Evolutionary conservation across 805 yeast species (phyloP).

Genomic region (Naumovozyma castellii): DNA sequence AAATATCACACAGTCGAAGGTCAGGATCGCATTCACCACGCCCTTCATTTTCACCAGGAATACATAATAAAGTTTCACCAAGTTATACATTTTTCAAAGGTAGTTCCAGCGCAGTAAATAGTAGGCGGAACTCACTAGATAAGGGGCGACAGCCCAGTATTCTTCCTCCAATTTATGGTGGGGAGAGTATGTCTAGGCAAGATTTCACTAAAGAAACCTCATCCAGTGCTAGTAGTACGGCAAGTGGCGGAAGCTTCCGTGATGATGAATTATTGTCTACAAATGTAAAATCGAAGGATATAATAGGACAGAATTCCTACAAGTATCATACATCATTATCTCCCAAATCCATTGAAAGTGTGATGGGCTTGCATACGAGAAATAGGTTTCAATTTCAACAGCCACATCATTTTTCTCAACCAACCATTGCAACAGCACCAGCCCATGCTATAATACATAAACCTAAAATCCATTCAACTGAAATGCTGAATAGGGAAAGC

Average conservation of each 20-base stretch:
- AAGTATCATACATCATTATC: constrained; percentile 11
- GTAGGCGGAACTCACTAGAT: constrained; percentile 13
- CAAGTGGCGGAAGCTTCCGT: background rate
- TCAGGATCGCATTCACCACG: constrained; percentile 30
- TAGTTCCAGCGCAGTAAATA: constrained; percentile 4
- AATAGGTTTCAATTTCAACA: constrained; percentile 21
- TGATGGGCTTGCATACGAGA: constrained; percentile 20
- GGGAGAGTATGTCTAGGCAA: constrained; percentile 2
- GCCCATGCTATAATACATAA: constrained; percentile 29
- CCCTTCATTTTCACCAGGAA: constrained; percentile 18
- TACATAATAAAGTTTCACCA: background rate
- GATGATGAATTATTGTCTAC: background rate
- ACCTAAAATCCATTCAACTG: constrained; percentile 18
- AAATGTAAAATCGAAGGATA: background rate
- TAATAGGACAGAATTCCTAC: background rate
- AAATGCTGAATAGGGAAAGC: constrained; percentile 3
- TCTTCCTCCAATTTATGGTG: constrained; percentile 6
- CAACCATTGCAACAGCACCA: constrained; percentile 25
- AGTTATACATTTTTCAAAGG: background rate
- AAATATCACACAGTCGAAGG: constrained; percentile 7
- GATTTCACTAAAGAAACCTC: background rate
- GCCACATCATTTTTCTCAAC: constrained; percentile 24
- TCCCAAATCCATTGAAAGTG: constrained; percentile 23
- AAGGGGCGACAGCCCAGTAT: background rate
- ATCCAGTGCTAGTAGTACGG: background rate